Evolutionary conservation across 2,329 filamentous ascomycete species (phyloP).

Genomic region (Pseudovirgaria hyperparasitica): DNA sequence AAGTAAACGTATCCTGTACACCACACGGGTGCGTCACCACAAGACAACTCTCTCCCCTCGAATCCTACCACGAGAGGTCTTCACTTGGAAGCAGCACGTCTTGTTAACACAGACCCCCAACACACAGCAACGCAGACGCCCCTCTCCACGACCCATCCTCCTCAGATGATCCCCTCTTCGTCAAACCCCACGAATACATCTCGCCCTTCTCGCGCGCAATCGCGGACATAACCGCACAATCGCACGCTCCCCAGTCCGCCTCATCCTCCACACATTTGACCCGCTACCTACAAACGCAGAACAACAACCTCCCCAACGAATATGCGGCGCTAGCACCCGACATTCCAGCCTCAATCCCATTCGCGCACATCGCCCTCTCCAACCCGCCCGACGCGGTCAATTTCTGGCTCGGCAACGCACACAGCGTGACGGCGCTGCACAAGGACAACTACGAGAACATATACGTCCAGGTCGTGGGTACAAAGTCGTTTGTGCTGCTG

Average conservation of each 20-base stretch:
- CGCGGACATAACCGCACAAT: slow-evolving; percentile 46
- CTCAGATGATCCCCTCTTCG: slow-evolving; percentile 34
- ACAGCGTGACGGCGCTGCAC: slow-evolving; percentile 59
- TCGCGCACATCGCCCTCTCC: slow-evolving; percentile 58
- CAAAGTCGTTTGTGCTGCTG: slow-evolving; percentile 63
- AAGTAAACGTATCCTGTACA: slow-evolving; percentile 68
- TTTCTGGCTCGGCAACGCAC: slow-evolving; percentile 64
- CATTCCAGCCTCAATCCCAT: slow-evolving; percentile 53
- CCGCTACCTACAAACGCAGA: slow-evolving; percentile 66
- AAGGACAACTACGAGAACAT: slow-evolving; percentile 80
- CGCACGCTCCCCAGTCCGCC: slow-evolving; percentile 13
- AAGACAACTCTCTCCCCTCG: too few species aligned
- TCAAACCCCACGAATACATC: slow-evolving; percentile 58
- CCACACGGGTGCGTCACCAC: slow-evolving; percentile 45
- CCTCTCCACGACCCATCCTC: slow-evolving; percentile 51
- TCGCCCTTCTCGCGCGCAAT: slow-evolving; percentile 53
- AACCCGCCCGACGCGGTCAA: slow-evolving; percentile 62
- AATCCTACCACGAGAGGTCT: too few species aligned
- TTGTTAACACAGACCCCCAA: too few species aligned
- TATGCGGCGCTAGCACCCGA: slow-evolving; percentile 51
- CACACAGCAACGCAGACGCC: slow-evolving; percentile 39
- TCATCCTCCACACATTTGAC: slow-evolving; percentile 7
- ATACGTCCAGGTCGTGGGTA: slow-evolving; percentile 62
- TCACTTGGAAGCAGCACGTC: too few species aligned
- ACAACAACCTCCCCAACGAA: slow-evolving; percentile 68